A percentile compares a stretch with the other conserved stretches of the same genome.
These are phyloP conservation scores for Hysterium pulicare DNA, from an alignment of 2,329 filamentous ascomycete species.

Conservation along the genomic window DNA sequence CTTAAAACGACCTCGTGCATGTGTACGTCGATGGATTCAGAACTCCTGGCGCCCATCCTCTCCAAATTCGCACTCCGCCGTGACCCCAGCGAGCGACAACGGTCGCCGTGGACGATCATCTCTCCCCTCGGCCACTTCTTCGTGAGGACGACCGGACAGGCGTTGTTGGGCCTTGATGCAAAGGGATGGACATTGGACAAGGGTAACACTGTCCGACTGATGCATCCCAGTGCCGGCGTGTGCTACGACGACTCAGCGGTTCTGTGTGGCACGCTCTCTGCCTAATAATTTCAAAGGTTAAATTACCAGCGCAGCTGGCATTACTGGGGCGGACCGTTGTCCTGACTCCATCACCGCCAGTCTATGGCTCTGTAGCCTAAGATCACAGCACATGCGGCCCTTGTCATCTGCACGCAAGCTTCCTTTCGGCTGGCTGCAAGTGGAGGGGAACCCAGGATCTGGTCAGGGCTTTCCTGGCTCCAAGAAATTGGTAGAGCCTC, in stretches of 20 bases:
- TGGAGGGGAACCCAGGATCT: not conserved
- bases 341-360: not conserved
- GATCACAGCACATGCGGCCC: not conserved
- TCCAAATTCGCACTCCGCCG: not conserved
- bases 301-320: no score
- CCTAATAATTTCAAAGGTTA: no score
- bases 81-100: conserved; percentile 1
- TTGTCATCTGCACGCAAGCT: conserved; percentile 2
- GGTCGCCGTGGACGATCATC: not conserved
- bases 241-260: not conserved
- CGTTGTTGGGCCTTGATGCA: no score
- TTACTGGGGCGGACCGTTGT: no score
- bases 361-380: not conserved
- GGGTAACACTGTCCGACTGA: not conserved
- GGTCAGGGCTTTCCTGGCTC: not conserved
- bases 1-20: conserved; percentile 12
- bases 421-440: not conserved
- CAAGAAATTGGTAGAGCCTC: conserved; percentile 1
- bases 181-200: no score
- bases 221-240: no score
- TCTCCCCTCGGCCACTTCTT: not conserved
- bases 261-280: no score
- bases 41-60: conserved; percentile 21
- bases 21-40: conserved; percentile 15
- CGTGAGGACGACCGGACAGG: no score